Conservation (phyloP, 306 rosid species). For the Corylus americana region DNA sequence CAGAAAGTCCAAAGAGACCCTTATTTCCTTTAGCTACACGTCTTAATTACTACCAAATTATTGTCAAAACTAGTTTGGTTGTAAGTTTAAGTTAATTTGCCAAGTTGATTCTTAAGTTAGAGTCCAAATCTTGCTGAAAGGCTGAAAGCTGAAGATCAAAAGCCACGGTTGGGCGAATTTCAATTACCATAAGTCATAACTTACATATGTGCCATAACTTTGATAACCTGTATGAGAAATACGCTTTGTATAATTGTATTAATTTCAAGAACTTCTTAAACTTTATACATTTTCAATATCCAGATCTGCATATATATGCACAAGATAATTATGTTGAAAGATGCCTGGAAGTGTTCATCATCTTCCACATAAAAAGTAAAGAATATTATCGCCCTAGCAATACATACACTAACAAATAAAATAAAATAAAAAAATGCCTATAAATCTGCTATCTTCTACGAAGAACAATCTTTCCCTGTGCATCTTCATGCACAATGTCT, state of each 20-base stretch:
- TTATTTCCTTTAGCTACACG: background rate
- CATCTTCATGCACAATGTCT: slow-evolving; percentile 56
- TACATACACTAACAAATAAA: background rate
- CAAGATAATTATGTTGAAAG: background rate
- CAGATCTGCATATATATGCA: background rate
- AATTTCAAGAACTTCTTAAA: background rate
- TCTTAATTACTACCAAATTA: background rate
- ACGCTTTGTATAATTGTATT: background rate
- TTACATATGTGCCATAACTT: background rate
- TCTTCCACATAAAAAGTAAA: background rate
- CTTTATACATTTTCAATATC: background rate
- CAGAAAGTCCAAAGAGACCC: background rate
- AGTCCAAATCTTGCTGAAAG: too few relatives aligned
- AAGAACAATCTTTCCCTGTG: slow-evolving; percentile 62
- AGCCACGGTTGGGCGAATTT: too few relatives aligned
- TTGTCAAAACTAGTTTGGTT: too few relatives aligned
- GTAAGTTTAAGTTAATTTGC: too few relatives aligned
- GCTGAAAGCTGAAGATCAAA: too few relatives aligned
- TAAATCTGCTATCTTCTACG: slow-evolving; percentile 34
- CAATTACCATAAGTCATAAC: background rate
- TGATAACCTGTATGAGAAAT: background rate
- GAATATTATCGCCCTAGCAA: background rate
- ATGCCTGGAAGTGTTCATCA: background rate
- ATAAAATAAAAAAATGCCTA: background rate
- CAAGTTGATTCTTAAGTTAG: too few relatives aligned